These are phyloP conservation scores for Cryptosporidium parvum DNA, from an alignment of 169 alveolate species.

Conservation along the genomic window DNA sequence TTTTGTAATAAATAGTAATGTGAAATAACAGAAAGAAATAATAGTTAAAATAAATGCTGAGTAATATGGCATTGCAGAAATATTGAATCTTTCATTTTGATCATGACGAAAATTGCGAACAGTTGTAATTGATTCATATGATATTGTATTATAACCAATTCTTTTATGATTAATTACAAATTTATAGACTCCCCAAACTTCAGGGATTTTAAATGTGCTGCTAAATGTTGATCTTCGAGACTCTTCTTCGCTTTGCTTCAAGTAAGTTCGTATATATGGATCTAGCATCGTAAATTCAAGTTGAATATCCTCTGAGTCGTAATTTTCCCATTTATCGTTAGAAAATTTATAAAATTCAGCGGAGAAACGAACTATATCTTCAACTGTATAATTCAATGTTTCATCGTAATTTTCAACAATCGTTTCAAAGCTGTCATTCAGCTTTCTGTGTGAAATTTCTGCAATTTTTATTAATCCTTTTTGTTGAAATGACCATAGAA, in stretches of 20 bases:
- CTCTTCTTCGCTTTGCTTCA: conserved; percentile 1
- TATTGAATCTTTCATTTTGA: conserved; percentile 57
- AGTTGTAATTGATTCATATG: conserved; percentile 51
- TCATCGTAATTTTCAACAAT: conserved; percentile 30
- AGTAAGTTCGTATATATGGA: conserved; percentile 41
- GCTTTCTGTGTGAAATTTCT: conserved; percentile 5
- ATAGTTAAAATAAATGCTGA: conserved; percentile 34
- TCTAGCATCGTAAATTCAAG: conserved; percentile 69
- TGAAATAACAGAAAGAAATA: conserved; percentile 25
- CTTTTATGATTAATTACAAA: conserved; percentile 62
- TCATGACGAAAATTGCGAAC: conserved; percentile 63
- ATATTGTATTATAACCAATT: conserved; percentile 40
- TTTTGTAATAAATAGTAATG: conserved; percentile 2
- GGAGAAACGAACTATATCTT: conserved; percentile 39
- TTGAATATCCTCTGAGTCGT: conserved; percentile 45
- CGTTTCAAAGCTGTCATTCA: background rate
- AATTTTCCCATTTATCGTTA: conserved; percentile 46
- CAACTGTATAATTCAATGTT: conserved; percentile 54
- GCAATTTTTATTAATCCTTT: conserved; percentile 45
- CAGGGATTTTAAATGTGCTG: conserved; percentile 49
- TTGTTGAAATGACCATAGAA: conserved; percentile 60
- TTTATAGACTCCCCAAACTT: conserved; percentile 65
- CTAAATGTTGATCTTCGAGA: background rate
- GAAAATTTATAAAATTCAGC: conserved; percentile 41
- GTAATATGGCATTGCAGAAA: conserved; percentile 63